Evolutionary conservation across 495 filamentous ascomycete genomes (phyloP).

Genomic region (Xanthoparmelia taractica): DNA sequence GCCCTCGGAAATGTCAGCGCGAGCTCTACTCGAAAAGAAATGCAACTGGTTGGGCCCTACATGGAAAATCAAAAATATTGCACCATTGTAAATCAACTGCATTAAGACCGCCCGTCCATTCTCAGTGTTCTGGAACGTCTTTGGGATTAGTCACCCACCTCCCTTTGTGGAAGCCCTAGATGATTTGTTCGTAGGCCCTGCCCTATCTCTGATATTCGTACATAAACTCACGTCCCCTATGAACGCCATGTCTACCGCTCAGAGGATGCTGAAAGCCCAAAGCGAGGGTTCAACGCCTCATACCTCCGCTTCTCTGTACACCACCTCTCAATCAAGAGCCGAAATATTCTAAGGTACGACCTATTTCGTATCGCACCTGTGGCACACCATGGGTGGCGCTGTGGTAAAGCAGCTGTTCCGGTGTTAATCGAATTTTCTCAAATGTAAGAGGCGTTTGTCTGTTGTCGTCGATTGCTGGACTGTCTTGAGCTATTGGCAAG

Average conservation of each 20-base stretch:
- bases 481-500: not conserved
- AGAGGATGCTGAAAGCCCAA: conserved; percentile 1
- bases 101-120: not conserved
- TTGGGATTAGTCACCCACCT: not conserved
- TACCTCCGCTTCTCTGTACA: not conserved
- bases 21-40: too few species aligned
- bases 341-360: not conserved
- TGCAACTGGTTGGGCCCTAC: not conserved
- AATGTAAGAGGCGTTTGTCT: too few species aligned
- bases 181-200: not conserved
- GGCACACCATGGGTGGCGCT: not conserved
- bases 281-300: not conserved
- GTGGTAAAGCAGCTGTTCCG: not conserved
- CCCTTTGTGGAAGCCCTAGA: not conserved
- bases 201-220: not conserved
- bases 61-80: not conserved
- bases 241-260: not conserved
- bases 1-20: too few species aligned
- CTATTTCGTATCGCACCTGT: not conserved
- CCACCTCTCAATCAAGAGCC: not conserved
- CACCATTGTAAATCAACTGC: not conserved
- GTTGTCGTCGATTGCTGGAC: not conserved
- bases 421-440: not conserved
- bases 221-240: not conserved
- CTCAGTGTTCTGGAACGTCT: not conserved